A percentile compares a stretch with the other conserved stretches of the same genome.
These are phyloP conservation scores for Penicillium waksmanii DNA, from an alignment of 495 filamentous ascomycete species.

Conservation along the genomic window DNA sequence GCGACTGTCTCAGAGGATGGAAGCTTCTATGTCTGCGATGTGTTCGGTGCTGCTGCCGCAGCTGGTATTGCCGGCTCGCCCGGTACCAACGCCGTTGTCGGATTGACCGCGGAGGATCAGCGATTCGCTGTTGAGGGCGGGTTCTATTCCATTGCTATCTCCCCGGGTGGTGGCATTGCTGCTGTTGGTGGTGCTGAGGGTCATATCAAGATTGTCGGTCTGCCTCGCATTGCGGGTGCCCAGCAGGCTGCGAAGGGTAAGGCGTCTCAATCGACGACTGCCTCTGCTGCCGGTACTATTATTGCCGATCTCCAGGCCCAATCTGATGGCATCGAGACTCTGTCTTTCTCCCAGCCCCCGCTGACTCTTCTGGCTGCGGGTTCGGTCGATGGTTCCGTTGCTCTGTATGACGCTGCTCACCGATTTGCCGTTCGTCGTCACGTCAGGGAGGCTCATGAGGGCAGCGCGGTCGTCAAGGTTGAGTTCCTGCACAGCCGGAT, in stretches of 20 bases:
- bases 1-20: constrained; percentile 89
- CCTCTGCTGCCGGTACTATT: constrained; percentile 76
- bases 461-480: constrained; percentile 83
- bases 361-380: constrained; percentile 83
- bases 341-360: constrained; percentile 78
- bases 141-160: constrained; percentile 80
- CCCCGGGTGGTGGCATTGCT: constrained; percentile 74
- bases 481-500: constrained; percentile 69
- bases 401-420: constrained; percentile 81
- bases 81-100: constrained; percentile 73
- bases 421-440: constrained; percentile 80
- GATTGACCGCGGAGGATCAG: constrained; percentile 80
- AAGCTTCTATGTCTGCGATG: constrained; percentile 90
- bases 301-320: constrained; percentile 73
- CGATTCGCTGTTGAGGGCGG: constrained; percentile 91
- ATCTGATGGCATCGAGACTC: constrained; percentile 78
- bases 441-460: constrained; percentile 79
- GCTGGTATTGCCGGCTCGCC: constrained; percentile 69
- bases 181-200: constrained; percentile 89
- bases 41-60: constrained; percentile 80
- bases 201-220: constrained; percentile 76
- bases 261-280: constrained; percentile 42
- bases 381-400: constrained; percentile 88
- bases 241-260: constrained; percentile 41
- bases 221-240: constrained; percentile 66